These are phyloP conservation scores for Arthroderma sp. DNA, from an alignment of 2,329 filamentous ascomycete genomes.

Conservation along the genomic window DNA sequence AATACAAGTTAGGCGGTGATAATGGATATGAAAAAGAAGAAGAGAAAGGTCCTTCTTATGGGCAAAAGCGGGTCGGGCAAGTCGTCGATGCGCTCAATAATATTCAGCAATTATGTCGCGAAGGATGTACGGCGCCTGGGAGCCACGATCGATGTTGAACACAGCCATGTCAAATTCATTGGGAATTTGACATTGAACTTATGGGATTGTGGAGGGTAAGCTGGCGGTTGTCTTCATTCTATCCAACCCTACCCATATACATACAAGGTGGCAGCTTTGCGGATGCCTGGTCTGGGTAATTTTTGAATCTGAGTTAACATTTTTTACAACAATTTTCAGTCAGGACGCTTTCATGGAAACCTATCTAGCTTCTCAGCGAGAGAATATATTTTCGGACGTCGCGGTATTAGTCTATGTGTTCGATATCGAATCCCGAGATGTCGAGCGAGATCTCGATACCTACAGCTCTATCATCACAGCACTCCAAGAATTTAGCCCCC, in stretches of 20 bases:
- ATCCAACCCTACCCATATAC: no score
- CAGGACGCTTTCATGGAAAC: constrained; percentile 99
- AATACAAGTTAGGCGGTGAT: neutral
- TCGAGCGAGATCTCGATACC: constrained; percentile 81
- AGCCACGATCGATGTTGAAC: constrained; percentile 95
- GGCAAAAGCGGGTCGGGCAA: constrained; percentile 96
- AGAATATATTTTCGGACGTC: constrained; percentile 92
- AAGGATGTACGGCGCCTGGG: constrained; percentile 86
- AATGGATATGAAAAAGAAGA: constrained; percentile 47
- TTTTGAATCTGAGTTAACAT: neutral
- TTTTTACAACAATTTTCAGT: constrained; percentile 31
- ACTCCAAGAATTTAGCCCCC: constrained; percentile 67
- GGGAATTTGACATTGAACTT: constrained; percentile 94
- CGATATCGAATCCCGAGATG: constrained; percentile 91
- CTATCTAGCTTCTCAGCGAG: constrained; percentile 87
- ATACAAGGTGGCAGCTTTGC: no score
- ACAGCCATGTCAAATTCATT: constrained; percentile 97
- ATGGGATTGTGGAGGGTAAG: constrained; percentile 90
- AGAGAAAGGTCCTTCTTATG: constrained; percentile 80
- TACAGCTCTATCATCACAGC: constrained; percentile 86
- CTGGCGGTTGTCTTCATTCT: constrained; percentile 4
- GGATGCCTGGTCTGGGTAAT: no score
- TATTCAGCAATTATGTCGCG: constrained; percentile 97
- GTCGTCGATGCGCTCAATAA: constrained; percentile 96
- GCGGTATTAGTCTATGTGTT: constrained; percentile 98